phyloP scores from a whole-genome alignment of 1,284 basidiomycete species.

The Irpex sp. region DNA sequence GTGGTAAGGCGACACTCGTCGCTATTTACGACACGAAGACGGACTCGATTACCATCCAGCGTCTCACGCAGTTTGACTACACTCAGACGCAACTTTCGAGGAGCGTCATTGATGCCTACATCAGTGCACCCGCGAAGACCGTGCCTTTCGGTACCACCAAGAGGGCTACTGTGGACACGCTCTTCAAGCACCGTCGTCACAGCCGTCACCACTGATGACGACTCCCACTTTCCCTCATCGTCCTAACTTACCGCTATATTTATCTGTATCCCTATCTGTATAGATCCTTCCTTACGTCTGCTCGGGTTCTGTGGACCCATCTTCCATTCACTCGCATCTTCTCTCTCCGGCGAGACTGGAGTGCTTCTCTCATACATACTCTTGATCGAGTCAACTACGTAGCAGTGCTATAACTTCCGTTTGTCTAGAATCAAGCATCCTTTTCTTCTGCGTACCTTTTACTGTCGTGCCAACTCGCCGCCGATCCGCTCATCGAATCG shows the following conservation, averaged over 20 bases:
- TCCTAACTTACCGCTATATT: background rate
- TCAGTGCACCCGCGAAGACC: slow-evolving; percentile 18
- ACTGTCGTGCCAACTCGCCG: background rate
- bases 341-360: background rate
- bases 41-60: slow-evolving; percentile 24
- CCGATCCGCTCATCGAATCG: background rate
- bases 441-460: background rate
- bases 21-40: slow-evolving; percentile 26
- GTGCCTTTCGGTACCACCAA: slow-evolving; percentile 19
- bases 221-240: background rate
- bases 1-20: slow-evolving; percentile 16
- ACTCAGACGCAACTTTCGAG: slow-evolving; percentile 19
- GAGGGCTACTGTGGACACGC: slow-evolving; percentile 1
- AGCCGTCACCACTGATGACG: background rate
- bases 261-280: background rate
- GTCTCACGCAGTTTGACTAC: slow-evolving; percentile 23
- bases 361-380: background rate
- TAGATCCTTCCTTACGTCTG: background rate
- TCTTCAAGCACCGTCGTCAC: slow-evolving; percentile 1
- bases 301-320: background rate
- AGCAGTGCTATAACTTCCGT: background rate
- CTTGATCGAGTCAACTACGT: background rate
- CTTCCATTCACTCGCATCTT: background rate
- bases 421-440: background rate
- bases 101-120: slow-evolving; percentile 23